A percentile compares a stretch with the other conserved stretches of the same genome.
Conservation (phyloP, 306 rosid species). For the Hylodesmum podocarpum region DNA sequence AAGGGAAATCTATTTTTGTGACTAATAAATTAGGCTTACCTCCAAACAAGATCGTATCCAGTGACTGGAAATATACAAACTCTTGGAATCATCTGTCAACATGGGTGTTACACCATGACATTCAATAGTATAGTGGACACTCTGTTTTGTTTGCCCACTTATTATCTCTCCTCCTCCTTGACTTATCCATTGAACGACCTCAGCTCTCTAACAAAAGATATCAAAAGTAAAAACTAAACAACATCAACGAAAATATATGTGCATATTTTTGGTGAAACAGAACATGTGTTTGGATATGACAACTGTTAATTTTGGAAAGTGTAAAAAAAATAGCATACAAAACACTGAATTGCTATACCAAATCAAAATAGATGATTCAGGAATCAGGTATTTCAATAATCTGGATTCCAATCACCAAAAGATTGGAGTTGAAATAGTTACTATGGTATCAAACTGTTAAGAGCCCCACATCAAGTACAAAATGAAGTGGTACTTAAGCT, state of each 20-base stretch:
- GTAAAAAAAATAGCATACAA: neutral
- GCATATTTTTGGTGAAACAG: neutral
- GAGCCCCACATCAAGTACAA: too few relatives aligned
- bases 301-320: constrained; percentile 17
- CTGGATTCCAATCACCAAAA: neutral
- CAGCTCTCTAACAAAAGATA: constrained; percentile 65
- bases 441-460: neutral
- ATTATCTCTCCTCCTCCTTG: constrained; percentile 82
- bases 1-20: constrained; percentile 22
- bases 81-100: constrained; percentile 32
- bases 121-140: constrained; percentile 64
- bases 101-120: constrained; percentile 68
- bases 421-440: neutral
- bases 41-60: constrained; percentile 93
- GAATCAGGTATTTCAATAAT: neutral
- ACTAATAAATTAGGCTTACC: constrained; percentile 47
- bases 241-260: neutral
- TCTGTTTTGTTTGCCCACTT: constrained; percentile 46
- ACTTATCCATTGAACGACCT: constrained; percentile 79
- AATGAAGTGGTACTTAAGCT: too few relatives aligned
- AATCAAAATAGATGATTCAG: neutral
- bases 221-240: constrained; percentile 28
- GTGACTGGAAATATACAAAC: constrained; percentile 69
- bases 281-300: neutral
- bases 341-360: neutral